phyloP scores from a whole-genome alignment of 2,329 filamentous ascomycete genomes.

The Pseudopithomyces chartarum region DNA sequence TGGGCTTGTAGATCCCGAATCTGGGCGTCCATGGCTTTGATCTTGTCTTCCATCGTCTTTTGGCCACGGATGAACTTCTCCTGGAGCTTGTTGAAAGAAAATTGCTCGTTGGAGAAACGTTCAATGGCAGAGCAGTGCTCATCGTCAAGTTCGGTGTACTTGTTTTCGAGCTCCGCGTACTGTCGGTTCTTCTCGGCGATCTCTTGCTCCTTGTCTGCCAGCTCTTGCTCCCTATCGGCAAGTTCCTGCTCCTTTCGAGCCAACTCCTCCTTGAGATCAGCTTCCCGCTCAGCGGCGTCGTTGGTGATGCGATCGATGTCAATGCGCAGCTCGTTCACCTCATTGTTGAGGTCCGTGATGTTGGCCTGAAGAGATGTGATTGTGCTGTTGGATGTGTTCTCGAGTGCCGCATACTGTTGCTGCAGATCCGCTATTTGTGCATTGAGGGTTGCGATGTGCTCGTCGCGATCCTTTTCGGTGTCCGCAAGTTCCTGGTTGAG shows the following conservation, averaged over 20 bases:
- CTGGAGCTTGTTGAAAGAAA: slow-evolving; percentile 37
- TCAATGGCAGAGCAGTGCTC: slow-evolving; percentile 35
- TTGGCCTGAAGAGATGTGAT: slow-evolving; percentile 41
- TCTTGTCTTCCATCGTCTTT: slow-evolving; percentile 41
- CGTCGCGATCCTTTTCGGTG: slow-evolving; percentile 36
- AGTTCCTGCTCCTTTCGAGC: slow-evolving; percentile 30
- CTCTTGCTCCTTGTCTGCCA: slow-evolving; percentile 29
- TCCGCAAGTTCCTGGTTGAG: slow-evolving; percentile 39
- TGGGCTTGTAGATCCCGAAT: slow-evolving; percentile 41
- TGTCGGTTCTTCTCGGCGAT: slow-evolving; percentile 28
- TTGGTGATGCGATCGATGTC: slow-evolving; percentile 44
- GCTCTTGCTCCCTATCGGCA: slow-evolving; percentile 27
- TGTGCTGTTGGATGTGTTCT: slow-evolving; percentile 36
- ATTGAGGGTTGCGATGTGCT: slow-evolving; percentile 41
- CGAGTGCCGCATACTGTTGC: slow-evolving; percentile 36
- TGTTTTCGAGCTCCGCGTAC: slow-evolving; percentile 27
- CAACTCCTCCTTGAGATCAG: slow-evolving; percentile 32
- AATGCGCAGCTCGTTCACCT: slow-evolving; percentile 44
- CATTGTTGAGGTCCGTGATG: slow-evolving; percentile 48
- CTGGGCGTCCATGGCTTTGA: slow-evolving; percentile 45
- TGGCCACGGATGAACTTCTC: slow-evolving; percentile 35
- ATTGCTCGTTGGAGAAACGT: slow-evolving; percentile 34
- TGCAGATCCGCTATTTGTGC: slow-evolving; percentile 39
- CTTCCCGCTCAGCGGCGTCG: slow-evolving; percentile 30
- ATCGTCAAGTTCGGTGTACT: slow-evolving; percentile 31